Conservation (phyloP, 83 land plant genomes). For the Diphasiastrum complanatum region DNA sequence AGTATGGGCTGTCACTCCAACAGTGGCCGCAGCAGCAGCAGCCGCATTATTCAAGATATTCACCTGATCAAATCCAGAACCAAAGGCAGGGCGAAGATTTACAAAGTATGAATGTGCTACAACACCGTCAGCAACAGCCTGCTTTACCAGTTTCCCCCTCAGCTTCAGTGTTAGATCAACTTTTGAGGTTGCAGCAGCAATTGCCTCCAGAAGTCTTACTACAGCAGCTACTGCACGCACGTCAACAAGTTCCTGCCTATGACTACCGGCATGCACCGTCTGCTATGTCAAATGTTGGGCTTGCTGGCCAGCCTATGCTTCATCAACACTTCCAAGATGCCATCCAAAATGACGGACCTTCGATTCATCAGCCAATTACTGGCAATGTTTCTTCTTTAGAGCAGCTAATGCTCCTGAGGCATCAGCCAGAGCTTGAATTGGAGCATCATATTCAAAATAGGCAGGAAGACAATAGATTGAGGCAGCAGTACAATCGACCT, state of each 20-base stretch:
- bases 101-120: too few relatives aligned
- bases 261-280: constrained; percentile 14
- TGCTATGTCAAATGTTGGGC: neutral
- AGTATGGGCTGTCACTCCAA: too few relatives aligned
- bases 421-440: constrained; percentile 25
- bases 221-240: constrained; percentile 32
- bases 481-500: neutral
- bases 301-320: constrained; percentile 17
- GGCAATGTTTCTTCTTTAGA: constrained; percentile 19
- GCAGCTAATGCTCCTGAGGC: constrained; percentile 21
- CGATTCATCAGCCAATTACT: too few relatives aligned
- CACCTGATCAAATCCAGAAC: too few relatives aligned
- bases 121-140: constrained; percentile 24
- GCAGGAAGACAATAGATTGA: too few relatives aligned
- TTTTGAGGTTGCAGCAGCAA: constrained; percentile 39
- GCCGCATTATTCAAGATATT: constrained; percentile 1
- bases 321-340: too few relatives aligned
- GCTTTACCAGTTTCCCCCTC: constrained; percentile 45
- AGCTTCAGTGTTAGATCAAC: constrained; percentile 40
- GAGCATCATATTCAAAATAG: too few relatives aligned
- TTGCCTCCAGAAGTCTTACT: constrained; percentile 22
- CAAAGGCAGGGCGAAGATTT: too few relatives aligned
- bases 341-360: too few relatives aligned
- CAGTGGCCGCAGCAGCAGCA: too few relatives aligned
- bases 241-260: constrained; percentile 31